A percentile compares a stretch with the other conserved stretches of the same genome.
Evolutionary conservation across 1,284 basidiomycete genomes (phyloP).

Genomic region (Somion occarium): DNA sequence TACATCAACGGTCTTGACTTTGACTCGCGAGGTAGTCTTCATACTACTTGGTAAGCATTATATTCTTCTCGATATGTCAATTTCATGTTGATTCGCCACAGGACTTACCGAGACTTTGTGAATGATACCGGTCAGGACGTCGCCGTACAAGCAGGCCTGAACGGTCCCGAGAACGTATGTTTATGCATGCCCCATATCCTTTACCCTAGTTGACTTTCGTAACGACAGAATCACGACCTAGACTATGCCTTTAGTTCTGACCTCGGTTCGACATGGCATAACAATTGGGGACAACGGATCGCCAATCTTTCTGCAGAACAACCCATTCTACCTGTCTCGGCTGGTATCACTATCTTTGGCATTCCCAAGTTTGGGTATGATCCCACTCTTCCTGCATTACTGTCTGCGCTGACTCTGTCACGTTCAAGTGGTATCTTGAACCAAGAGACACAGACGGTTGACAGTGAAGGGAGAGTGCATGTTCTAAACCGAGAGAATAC

Average conservation of each 20-base stretch:
- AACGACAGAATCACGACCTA: slow-evolving; percentile 37
- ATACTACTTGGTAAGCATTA: slow-evolving; percentile 31
- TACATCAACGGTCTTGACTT: slow-evolving; percentile 44
- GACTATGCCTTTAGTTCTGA: slow-evolving; percentile 34
- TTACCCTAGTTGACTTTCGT: neutral
- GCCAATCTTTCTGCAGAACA: slow-evolving; percentile 22
- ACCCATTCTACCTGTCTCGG: slow-evolving; percentile 33
- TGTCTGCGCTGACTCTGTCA: too few relatives aligned
- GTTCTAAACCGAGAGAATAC: slow-evolving; percentile 41
- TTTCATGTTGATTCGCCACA: slow-evolving; percentile 13
- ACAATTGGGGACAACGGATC: slow-evolving; percentile 35
- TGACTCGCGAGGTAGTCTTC: slow-evolving; percentile 28
- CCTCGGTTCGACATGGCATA: slow-evolving; percentile 32
- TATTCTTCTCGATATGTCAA: neutral
- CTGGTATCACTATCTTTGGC: slow-evolving; percentile 36
- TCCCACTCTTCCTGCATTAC: too few relatives aligned
- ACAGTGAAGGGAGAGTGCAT: slow-evolving; percentile 33
- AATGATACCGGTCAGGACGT: slow-evolving; percentile 36
- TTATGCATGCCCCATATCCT: neutral
- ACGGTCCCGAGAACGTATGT: slow-evolving; percentile 40
- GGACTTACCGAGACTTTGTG: slow-evolving; percentile 42
- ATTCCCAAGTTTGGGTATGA: slow-evolving; percentile 38
- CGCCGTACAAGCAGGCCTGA: slow-evolving; percentile 40
- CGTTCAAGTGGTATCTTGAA: slow-evolving; percentile 36
- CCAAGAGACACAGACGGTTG: slow-evolving; percentile 38